phyloP scores from a whole-genome alignment of 805 yeast species.

The Hanseniaspora pseudoguilliermondii region DNA sequence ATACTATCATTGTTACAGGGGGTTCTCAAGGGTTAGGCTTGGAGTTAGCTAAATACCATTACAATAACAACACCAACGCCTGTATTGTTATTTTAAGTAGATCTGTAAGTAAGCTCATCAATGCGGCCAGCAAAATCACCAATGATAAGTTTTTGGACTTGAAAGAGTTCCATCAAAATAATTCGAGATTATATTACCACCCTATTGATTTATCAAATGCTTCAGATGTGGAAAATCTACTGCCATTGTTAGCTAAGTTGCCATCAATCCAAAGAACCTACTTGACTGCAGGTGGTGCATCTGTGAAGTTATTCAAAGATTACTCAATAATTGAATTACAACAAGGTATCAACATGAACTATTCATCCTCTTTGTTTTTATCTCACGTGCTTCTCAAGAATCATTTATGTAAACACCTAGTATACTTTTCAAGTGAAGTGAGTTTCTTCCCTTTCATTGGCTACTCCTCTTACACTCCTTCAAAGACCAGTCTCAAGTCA shows the following conservation, averaged over 20 bases:
- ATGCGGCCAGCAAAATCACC: conserved; percentile 36
- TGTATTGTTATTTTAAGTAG: conserved; percentile 68
- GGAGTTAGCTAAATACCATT: conserved; percentile 52
- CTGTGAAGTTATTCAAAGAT: conserved; percentile 67
- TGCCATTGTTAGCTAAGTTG: conserved; percentile 14
- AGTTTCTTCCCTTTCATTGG: conserved; percentile 86
- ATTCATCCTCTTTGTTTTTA: conserved; percentile 57
- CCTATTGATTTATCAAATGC: conserved; percentile 57
- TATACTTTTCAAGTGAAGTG: conserved; percentile 60
- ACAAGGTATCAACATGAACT: conserved; percentile 54
- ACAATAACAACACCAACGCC: conserved; percentile 35
- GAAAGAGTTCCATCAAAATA: conserved; percentile 10
- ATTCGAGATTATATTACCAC: conserved; percentile 32
- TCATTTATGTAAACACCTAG: conserved; percentile 37
- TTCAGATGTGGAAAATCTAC: conserved; percentile 30
- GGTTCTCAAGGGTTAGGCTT: conserved; percentile 92
- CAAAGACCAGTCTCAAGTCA: conserved; percentile 69
- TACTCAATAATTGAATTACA: conserved; percentile 45
- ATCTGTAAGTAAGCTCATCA: conserved; percentile 44
- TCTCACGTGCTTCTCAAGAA: conserved; percentile 47
- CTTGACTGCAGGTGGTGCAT: conserved; percentile 80
- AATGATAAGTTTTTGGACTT: not conserved
- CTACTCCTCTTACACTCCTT: conserved; percentile 79
- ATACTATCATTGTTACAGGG: conserved; percentile 70
- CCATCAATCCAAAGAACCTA: conserved; percentile 19